Percentiles rank a stretch among this genome's conserved stretches.
These are phyloP conservation scores for Nasturtium officinale DNA, from an alignment of 345 rosid genomes.

Conservation along the genomic window DNA sequence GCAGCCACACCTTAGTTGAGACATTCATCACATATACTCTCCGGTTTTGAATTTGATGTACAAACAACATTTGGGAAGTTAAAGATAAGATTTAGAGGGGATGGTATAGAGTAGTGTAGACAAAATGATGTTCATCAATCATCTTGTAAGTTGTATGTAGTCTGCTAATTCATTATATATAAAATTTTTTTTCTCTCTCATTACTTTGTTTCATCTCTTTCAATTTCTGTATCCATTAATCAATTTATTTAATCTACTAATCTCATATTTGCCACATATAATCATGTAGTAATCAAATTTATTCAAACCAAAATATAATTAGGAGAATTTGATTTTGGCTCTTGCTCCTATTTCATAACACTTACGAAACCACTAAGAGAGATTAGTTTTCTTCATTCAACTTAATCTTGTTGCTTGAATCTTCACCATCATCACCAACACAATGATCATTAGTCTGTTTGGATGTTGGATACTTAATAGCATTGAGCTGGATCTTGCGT, in stretches of 20 bases:
- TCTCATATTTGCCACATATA: not conserved
- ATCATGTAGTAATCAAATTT: too few relatives aligned
- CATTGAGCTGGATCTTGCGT: slow-evolving; percentile 75
- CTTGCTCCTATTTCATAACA: not conserved
- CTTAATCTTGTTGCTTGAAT: slow-evolving; percentile 17
- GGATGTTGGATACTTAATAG: slow-evolving; percentile 71
- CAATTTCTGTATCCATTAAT: too few relatives aligned
- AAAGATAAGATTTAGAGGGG: slow-evolving; percentile 29
- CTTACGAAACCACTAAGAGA: not conserved
- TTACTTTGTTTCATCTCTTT: not conserved
- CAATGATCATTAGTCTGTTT: slow-evolving; percentile 29
- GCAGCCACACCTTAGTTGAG: slow-evolving; percentile 4
- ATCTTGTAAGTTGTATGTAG: slow-evolving; percentile 31
- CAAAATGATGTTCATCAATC: slow-evolving; percentile 9
- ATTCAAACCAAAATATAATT: not conserved
- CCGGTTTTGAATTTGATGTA: slow-evolving; percentile 16
- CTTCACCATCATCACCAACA: slow-evolving; percentile 27
- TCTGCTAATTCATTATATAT: slow-evolving; percentile 25
- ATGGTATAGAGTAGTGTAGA: slow-evolving; percentile 40
- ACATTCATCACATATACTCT: slow-evolving; percentile 3
- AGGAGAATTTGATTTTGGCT: not conserved
- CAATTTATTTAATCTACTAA: not conserved
- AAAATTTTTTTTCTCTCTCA: not conserved
- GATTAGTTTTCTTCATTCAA: slow-evolving; percentile 14
- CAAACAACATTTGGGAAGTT: slow-evolving; percentile 26